Base-by-base conservation (phyloP, 2,329 filamentous ascomycete genomes). In the Fusarium miscanthi region DNA sequence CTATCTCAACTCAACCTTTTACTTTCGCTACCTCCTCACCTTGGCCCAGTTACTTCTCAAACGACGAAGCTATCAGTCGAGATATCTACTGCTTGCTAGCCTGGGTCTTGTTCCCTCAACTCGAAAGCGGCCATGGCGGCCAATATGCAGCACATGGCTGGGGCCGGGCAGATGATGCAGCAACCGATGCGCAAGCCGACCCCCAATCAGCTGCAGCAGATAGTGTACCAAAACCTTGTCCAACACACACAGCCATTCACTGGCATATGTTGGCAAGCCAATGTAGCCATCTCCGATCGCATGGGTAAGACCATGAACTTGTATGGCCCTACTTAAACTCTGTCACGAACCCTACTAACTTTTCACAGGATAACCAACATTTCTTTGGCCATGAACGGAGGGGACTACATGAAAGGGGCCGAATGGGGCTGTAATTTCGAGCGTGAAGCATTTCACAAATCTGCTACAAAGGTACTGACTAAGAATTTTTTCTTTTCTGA, bases 101-200 rank as follows among this genome's bases (percentile, higher is more conserved):
- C 58, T 74, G 76, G 76, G 66, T 69, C 63, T 69, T 66, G 74
- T 63, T 46, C 67, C 59, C 33, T 68, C 59, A 65, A 64, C 46
- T 63, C 57, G 48, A 63, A 63, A 69, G 85, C 85, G 84, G 86
- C 85, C 81, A 90, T 90, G 88, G 87, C 88, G 83, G 87, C 85
- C 78, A 89, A 88, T 75, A 86, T 89, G 82, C 85, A 86, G 80
- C 87, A 88, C 76, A 88, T 89, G 86, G 84, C 81, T 78, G 82
- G 81, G 68, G 82, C 81, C 72, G 84, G 82, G 79, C 82, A 82
- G 65, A 84, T 86, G 80, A 82, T 85, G 79, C 82, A 82, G 75
- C 82, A 84, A 69, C 84, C 85, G 68, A 78, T 82, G 74, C 80
- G 81, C 68, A 78, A 79, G 52, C 76, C 77, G 46, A 74, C 73